Evolutionary conservation across 2,329 filamentous ascomycete species (phyloP).

Genomic region (Coniochaeta ligniaria): DNA sequence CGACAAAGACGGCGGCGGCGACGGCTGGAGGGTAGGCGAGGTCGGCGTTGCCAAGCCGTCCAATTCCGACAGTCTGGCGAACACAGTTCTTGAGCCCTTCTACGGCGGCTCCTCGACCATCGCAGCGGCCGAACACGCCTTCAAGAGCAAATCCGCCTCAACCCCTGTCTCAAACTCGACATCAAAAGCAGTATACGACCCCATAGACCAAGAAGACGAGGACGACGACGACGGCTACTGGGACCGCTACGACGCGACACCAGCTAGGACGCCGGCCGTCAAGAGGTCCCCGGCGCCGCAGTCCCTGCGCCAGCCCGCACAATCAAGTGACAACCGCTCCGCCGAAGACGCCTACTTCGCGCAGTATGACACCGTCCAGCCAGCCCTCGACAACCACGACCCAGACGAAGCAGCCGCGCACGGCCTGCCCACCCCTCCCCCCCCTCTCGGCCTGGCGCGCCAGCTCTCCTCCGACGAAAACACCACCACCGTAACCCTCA

Average conservation of each 20-base stretch:
- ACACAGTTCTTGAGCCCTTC: slow-evolving; percentile 36
- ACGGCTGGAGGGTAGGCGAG: slow-evolving; percentile 68
- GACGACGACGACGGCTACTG: slow-evolving; percentile 76
- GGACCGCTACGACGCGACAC: slow-evolving; percentile 69
- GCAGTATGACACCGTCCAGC: slow-evolving; percentile 71
- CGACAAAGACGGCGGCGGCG: slow-evolving; percentile 51
- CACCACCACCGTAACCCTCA: slow-evolving; percentile 12
- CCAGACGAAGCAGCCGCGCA: slow-evolving; percentile 56
- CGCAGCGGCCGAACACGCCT: slow-evolving; percentile 53
- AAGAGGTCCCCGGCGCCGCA: slow-evolving; percentile 57
- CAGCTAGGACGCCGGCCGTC: slow-evolving; percentile 47
- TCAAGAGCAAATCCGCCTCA: slow-evolving; percentile 15
- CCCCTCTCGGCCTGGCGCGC: slow-evolving; percentile 25
- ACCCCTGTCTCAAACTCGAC: background rate
- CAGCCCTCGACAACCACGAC: slow-evolving; percentile 73
- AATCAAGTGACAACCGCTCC: slow-evolving; percentile 22
- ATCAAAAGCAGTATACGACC: slow-evolving; percentile 5
- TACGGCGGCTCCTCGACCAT: slow-evolving; percentile 46
- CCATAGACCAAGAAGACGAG: slow-evolving; percentile 30
- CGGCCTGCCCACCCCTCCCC: slow-evolving; percentile 9
- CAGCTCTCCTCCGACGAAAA: slow-evolving; percentile 1
- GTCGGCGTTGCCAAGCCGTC: slow-evolving; percentile 43
- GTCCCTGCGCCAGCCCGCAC: slow-evolving; percentile 15
- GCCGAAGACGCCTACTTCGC: slow-evolving; percentile 68
- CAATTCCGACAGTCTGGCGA: background rate